These are phyloP conservation scores for Phoma sp. DNA, from an alignment of 2,329 filamentous ascomycete species.

Conservation along the genomic window DNA sequence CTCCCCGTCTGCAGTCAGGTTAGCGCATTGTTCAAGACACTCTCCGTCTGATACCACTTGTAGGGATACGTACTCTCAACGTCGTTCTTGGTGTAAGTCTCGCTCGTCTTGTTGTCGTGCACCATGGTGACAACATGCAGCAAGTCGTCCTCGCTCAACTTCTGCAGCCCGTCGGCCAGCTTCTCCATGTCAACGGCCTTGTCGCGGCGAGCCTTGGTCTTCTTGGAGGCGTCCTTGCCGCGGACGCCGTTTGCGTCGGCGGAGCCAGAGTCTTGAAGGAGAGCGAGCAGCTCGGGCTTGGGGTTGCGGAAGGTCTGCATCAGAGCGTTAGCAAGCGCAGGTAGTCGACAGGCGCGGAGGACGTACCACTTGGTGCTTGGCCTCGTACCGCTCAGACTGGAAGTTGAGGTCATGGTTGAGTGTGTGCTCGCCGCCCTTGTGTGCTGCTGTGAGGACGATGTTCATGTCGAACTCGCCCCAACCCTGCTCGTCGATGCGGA, in stretches of 20 bases:
- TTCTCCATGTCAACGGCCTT: constrained; percentile 91
- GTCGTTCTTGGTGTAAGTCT: constrained; percentile 97
- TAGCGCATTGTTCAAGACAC: too few species aligned
- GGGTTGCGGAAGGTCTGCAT: constrained; percentile 85
- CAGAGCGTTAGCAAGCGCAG: constrained; percentile 9
- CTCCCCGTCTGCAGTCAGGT: constrained; percentile 75
- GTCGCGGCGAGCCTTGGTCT: constrained; percentile 74
- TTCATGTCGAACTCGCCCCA: constrained; percentile 99
- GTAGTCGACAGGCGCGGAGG: neutral
- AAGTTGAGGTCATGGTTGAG: constrained; percentile 95
- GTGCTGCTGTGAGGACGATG: constrained; percentile 81
- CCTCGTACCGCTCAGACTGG: constrained; percentile 79
- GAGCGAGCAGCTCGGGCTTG: constrained; percentile 80
- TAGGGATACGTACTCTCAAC: constrained; percentile 84
- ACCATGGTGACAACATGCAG: constrained; percentile 97
- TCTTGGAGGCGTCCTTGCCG: constrained; percentile 75
- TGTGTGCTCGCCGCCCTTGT: constrained; percentile 82
- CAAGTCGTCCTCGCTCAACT: constrained; percentile 90
- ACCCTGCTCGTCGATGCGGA: constrained; percentile 89
- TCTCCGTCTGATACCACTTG: too few species aligned
- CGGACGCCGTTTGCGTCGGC: constrained; percentile 69
- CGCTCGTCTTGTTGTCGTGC: constrained; percentile 92
- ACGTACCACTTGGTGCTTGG: constrained; percentile 75
- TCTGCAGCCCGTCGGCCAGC: constrained; percentile 88
- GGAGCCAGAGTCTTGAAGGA: constrained; percentile 83